These are phyloP conservation scores for Yarrowia galli DNA, from an alignment of 1,139 yeast species.

Conservation along the genomic window DNA sequence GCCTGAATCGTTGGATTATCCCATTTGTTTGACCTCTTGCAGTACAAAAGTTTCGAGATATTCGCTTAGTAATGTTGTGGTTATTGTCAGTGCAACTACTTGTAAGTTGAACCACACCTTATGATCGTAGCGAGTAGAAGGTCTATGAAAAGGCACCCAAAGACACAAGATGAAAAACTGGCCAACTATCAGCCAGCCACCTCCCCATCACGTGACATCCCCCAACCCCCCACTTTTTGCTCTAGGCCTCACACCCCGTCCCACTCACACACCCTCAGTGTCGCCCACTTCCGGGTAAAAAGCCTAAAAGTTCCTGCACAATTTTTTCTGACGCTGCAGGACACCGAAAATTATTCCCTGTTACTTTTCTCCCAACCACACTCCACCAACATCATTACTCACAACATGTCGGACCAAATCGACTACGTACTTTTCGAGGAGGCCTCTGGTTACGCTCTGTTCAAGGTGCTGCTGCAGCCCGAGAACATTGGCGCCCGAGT, in stretches of 20 bases:
- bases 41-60: too few species aligned
- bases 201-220: too few species aligned
- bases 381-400: background rate
- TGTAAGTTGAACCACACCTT: too few species aligned
- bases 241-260: background rate
- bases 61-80: too few species aligned
- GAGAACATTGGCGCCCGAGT: slow-evolving; percentile 92
- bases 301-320: slow-evolving; percentile 14
- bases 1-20: too few species aligned
- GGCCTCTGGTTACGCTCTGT: slow-evolving; percentile 97
- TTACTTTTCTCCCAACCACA: slow-evolving; percentile 17
- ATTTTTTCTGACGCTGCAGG: slow-evolving; percentile 29
- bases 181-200: too few species aligned
- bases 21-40: too few species aligned
- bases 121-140: too few species aligned
- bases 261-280: background rate
- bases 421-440: slow-evolving; percentile 96
- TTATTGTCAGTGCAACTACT: too few species aligned
- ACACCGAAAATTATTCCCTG: slow-evolving; percentile 10
- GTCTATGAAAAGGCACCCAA: too few species aligned
- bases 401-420: slow-evolving; percentile 51
- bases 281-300: slow-evolving; percentile 20
- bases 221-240: too few species aligned
- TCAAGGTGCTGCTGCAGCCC: slow-evolving; percentile 92
- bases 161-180: too few species aligned